Evolutionary conservation across 108 stramenopile species (phyloP), one percentile per base, ranked within the genome.

Genomic region (Stephanodiscus minutulus): DNA sequence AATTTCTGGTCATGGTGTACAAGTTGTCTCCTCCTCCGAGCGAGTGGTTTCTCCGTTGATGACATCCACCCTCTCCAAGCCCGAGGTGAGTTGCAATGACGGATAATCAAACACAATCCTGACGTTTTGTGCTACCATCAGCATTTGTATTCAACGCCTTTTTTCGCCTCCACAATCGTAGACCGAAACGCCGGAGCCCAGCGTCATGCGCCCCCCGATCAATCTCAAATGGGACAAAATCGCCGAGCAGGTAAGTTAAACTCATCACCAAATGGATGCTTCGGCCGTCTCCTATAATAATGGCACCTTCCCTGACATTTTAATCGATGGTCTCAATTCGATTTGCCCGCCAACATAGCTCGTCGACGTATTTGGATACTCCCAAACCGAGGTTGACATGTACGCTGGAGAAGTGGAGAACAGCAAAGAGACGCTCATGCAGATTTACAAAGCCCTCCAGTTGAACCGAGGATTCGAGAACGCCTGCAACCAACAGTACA

Each of bases 401-500:
- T 94, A 94, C 84, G 71, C 79, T 61, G 70, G 72, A 24, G 72
- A 61, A 31, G 69, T 95, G 37, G 88, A 94, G 28, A 71, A 65
- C 61, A 82, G 86, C 83, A 95, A 97, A 76, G 91, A 90, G 24
- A 81, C 58, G 11, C 81, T 97, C 29, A 61, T 92, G 68, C 77
- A 93, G 57, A 61, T 89, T 35, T 95, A 97, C 90, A 88, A 90
- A 61, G 84, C 91, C 58, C 92, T 97, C 86, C 86, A 90, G 69
- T 57, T 97, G 83, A 91, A 91, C 35, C 90, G 98, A 53, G 89
- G 87, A 58, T 98, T 98, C 66, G 98, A 98, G 70, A 98, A 98
- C 76, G 96, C 98, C 43, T 98, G 98, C 88, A 97, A 97, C 83
- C 97, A 97, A 75, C 91, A 94, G 41, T 98, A 98, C 88, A 98